These are phyloP conservation scores for Sporobolomyces phaffii DNA, from an alignment of 768 basidiomycete genomes.

Conservation along the genomic window DNA sequence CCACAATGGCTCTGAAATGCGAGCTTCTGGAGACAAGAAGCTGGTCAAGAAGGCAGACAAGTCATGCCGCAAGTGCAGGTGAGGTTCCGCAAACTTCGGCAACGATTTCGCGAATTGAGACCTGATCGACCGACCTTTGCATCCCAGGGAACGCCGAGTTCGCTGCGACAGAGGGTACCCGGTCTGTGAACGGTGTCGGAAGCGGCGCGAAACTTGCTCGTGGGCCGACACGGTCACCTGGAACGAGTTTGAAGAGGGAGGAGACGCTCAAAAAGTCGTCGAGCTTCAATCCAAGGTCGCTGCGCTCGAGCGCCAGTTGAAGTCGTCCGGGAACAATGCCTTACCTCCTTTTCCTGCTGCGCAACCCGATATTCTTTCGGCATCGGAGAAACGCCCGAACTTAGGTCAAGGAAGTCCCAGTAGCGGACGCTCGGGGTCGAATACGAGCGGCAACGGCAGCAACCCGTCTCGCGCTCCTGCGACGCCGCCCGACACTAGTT, in stretches of 20 bases:
- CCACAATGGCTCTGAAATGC: background rate
- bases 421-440: background rate
- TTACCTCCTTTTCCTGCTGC: no score
- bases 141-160: conserved; percentile 19
- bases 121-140: background rate
- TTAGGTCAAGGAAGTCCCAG: background rate
- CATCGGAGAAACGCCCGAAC: background rate
- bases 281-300: conserved; percentile 15
- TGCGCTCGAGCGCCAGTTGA: conserved; percentile 27
- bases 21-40: background rate
- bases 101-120: background rate
- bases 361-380: background rate
- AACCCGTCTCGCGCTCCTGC: background rate
- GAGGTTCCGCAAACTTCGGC: background rate
- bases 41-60: conserved; percentile 26
- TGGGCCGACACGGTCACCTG: conserved; percentile 11
- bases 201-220: conserved; percentile 19
- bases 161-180: conserved; percentile 27
- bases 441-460: background rate
- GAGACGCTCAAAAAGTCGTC: conserved; percentile 21
- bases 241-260: conserved; percentile 28
- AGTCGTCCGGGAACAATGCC: background rate
- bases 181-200: conserved; percentile 17
- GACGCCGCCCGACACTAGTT: background rate
- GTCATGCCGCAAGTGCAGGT: conserved; percentile 33